Conservation (phyloP, 495 filamentous ascomycete species). For the Evernia prunastri region DNA sequence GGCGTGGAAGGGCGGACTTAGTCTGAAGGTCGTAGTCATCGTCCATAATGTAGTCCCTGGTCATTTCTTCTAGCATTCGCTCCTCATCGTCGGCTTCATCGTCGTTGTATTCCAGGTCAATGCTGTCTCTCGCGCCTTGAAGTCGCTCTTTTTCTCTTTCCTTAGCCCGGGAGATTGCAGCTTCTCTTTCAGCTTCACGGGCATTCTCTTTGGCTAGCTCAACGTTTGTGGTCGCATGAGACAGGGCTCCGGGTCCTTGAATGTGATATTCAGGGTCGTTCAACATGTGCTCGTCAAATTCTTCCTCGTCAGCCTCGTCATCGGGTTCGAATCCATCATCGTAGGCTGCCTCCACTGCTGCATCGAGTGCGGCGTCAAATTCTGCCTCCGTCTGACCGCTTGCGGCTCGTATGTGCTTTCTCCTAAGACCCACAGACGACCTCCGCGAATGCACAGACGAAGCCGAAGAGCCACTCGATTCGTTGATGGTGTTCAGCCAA, state of each 20-base stretch:
- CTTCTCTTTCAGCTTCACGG: slow-evolving; percentile 71
- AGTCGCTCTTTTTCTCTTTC: slow-evolving; percentile 33
- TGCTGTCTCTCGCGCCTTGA: slow-evolving; percentile 36
- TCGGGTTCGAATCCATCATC: slow-evolving; percentile 84
- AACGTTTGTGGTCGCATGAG: slow-evolving; percentile 59
- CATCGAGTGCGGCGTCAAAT: slow-evolving; percentile 92
- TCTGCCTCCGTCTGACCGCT: slow-evolving; percentile 82
- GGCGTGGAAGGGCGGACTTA: slow-evolving; percentile 73
- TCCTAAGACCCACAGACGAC: slow-evolving; percentile 60
- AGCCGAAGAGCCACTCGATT: slow-evolving; percentile 74
- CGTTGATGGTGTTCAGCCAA: slow-evolving; percentile 96
- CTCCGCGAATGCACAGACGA: slow-evolving; percentile 77
- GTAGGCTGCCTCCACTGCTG: slow-evolving; percentile 92
- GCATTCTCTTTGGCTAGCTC: slow-evolving; percentile 74
- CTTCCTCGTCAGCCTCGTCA: slow-evolving; percentile 45
- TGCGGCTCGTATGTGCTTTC: slow-evolving; percentile 57
- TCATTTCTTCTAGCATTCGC: slow-evolving; percentile 87
- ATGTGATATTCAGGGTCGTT: slow-evolving; percentile 27
- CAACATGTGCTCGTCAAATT: slow-evolving; percentile 31
- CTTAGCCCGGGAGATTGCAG: slow-evolving; percentile 44
- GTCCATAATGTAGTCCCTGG: slow-evolving; percentile 76
- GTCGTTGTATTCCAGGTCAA: slow-evolving; percentile 48
- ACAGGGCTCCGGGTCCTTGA: slow-evolving; percentile 41
- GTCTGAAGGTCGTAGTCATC: slow-evolving; percentile 70
- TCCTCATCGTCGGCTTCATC: slow-evolving; percentile 90